phyloP scores from a whole-genome alignment of 2,329 filamentous ascomycete genomes.

The Alternaria brassicicola region DNA sequence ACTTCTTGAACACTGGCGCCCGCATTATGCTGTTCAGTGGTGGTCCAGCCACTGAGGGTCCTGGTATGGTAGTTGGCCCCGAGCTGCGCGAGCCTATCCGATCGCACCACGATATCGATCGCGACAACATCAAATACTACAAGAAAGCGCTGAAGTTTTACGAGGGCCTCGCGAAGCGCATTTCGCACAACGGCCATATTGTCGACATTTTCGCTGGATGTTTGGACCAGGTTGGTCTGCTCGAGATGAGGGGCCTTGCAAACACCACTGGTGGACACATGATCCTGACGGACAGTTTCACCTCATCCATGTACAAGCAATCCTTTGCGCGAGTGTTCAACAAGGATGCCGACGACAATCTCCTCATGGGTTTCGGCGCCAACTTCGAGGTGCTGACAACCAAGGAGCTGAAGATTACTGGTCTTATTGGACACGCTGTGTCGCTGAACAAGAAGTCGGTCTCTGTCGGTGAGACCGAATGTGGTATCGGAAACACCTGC shows the following conservation, averaged over 20 bases:
- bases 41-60: conserved; percentile 92
- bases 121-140: conserved; percentile 99
- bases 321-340: conserved; percentile 97
- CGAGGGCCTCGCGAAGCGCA: conserved; percentile 89
- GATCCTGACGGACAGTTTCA: conserved; percentile 98
- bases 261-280: conserved; percentile 98
- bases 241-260: conserved; percentile 97
- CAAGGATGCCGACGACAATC: conserved; percentile 91
- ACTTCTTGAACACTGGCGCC: conserved; percentile 92
- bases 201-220: conserved; percentile 98
- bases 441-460: conserved; percentile 98
- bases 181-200: conserved; percentile 94
- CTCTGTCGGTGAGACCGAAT: conserved; percentile 96
- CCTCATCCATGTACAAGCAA: conserved; percentile 98
- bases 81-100: conserved; percentile 96
- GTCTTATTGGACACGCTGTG: conserved; percentile 93
- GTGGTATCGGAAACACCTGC: conserved; percentile 97
- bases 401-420: conserved; percentile 97
- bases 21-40: conserved; percentile 98
- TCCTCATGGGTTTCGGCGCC: conserved; percentile 98
- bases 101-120: conserved; percentile 97
- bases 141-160: conserved; percentile 99
- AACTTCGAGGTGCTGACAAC: conserved; percentile 95
- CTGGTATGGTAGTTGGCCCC: conserved; percentile 94
- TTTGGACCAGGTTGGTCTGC: conserved; percentile 91